Percentiles rank a stretch among this genome's conserved stretches.
Conservation (phyloP, 495 filamentous ascomycete species). For the Trichoderma virens region DNA sequence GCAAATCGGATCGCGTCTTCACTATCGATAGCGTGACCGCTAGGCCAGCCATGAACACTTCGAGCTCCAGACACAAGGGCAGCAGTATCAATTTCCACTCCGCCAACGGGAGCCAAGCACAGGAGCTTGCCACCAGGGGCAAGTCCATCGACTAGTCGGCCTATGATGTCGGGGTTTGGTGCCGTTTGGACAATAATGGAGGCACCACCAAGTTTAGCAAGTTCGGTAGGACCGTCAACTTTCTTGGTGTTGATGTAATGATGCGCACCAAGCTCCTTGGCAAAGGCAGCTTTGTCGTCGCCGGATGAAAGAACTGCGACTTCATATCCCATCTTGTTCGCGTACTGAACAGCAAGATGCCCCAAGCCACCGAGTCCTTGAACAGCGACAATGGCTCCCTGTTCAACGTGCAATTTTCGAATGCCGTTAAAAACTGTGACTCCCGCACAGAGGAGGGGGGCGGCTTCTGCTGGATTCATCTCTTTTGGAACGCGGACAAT, state of each 20-base stretch:
- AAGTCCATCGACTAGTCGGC: conserved; percentile 47
- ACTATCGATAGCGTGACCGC: conserved; percentile 52
- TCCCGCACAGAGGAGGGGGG: conserved; percentile 64
- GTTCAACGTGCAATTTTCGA: conserved; percentile 49
- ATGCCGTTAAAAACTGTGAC: conserved; percentile 67
- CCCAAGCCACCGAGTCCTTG: conserved; percentile 61
- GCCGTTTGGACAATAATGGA: conserved; percentile 54
- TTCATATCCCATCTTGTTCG: conserved; percentile 55
- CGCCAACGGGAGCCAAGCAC: conserved; percentile 45
- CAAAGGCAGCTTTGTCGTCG: conserved; percentile 50
- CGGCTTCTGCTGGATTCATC: conserved; percentile 50
- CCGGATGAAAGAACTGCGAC: conserved; percentile 56
- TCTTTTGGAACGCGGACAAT: conserved; percentile 50
- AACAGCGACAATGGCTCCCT: conserved; percentile 52
- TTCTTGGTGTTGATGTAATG: conserved; percentile 57
- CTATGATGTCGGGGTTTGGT: conserved; percentile 46
- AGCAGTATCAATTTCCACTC: conserved; percentile 42
- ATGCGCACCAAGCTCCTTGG: conserved; percentile 54
- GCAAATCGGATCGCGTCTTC: conserved; percentile 62
- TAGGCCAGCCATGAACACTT: conserved; percentile 53
- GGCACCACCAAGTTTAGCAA: conserved; percentile 55
- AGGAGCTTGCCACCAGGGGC: conserved; percentile 52
- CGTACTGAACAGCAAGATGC: conserved; percentile 63
- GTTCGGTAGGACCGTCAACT: conserved; percentile 40
- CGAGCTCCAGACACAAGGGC: conserved; percentile 40